Base-by-base conservation (phyloP, 2,329 filamentous ascomycete genomes). In the Capronia coronata region DNA sequence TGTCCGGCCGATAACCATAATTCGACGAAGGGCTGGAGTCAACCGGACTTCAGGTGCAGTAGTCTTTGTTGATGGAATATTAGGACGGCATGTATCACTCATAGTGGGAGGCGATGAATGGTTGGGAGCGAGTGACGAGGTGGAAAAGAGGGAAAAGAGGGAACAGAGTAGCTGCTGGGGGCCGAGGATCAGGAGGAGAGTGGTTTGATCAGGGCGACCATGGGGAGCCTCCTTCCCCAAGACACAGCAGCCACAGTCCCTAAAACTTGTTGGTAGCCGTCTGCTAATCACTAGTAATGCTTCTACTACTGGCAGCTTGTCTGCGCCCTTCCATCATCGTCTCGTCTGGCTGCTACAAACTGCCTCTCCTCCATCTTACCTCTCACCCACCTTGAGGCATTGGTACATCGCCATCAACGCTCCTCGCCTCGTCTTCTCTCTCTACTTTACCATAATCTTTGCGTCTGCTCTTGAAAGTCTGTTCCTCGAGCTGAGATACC, bases 1-100 rank as follows among this genome's bases (percentile, higher is more conserved):
- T 49, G 47, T 49, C 47, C 13, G 22, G 25, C 22, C 21, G 47
- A 49, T 49, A 49, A 49, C 47, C 47, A 44, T 49, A 49, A 45
- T 35, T 45, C 19, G 19, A 44, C 27, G 8, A 18, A n/a, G 11
- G 13, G 29, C 29, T 32, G n/a, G 29, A 32, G 14, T 18, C 4
- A 37, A 6, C 14, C 19, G 14, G 34, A 37, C 11, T 6, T 13
- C 14, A 37, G 14, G 18, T 37, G 18, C 14, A 18, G 34, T 37
- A 18, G 18, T 37, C 7, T 6, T 37, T 37, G 34, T 37, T 37
- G 34, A 37, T 18, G 34, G 11, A 37, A 32, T n/a, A 8, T n/a
- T 10, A 32, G 29, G 29, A 32, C 29, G 29, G 3, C n/a, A n/a
- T n/a, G n/a, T n/a, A n/a, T n/a, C n/a, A 11, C 29, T 9, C 7